Evolutionary conservation across 306 rosid genomes (phyloP).

Genomic region (Psophocarpus tetragonolobus): DNA sequence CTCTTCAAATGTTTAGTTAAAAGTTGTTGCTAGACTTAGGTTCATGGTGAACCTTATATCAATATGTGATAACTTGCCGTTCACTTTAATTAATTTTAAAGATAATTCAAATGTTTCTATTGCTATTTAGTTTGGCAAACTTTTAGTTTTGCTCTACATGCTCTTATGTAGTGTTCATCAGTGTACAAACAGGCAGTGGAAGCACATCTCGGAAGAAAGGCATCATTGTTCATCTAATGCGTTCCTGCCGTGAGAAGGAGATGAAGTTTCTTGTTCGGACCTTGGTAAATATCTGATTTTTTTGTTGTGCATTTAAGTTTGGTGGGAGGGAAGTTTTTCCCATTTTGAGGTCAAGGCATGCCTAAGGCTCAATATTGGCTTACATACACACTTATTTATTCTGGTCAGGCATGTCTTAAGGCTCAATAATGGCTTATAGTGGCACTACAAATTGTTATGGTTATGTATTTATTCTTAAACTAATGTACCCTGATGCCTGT

Average conservation of each 20-base stretch:
- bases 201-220: conserved; percentile 80
- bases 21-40: background rate
- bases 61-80: background rate
- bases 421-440: background rate
- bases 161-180: conserved; percentile 59
- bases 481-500: too few species aligned
- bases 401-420: background rate
- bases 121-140: conserved; percentile 14
- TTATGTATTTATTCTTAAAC: too few species aligned
- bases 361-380: background rate
- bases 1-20: conserved; percentile 12
- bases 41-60: conserved; percentile 7
- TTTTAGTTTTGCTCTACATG: conserved; percentile 30
- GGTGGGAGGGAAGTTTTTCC: conserved; percentile 12
- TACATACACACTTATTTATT: background rate
- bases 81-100: background rate
- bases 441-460: background rate
- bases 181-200: conserved; percentile 91
- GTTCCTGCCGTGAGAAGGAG: conserved; percentile 91
- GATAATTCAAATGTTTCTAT: background rate
- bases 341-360: background rate
- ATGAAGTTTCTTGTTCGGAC: conserved; percentile 92
- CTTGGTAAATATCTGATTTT: conserved; percentile 61
- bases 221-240: conserved; percentile 76
- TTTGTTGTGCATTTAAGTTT: background rate